Evolutionary conservation across 371 early-diverging fungal species (phyloP).

Genomic region (Mortierella sp.): DNA sequence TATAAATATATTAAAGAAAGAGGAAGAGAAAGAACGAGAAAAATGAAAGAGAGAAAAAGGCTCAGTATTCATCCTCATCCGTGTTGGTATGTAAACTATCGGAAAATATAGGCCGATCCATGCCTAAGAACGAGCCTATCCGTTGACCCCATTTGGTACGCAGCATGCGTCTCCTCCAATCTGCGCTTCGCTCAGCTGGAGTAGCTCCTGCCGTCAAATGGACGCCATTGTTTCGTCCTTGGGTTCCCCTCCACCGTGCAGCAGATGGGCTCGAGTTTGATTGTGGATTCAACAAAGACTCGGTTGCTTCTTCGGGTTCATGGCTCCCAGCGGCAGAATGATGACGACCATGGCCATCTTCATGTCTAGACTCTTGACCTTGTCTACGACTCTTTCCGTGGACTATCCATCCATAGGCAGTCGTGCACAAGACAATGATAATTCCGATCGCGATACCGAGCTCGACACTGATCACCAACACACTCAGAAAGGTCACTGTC

Average conservation of each 20-base stretch:
- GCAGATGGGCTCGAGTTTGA: not conserved
- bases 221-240: slow-evolving; percentile 5
- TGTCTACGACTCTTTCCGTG: no score
- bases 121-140: slow-evolving; percentile 30
- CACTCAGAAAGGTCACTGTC: slow-evolving; percentile 41
- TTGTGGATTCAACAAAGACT: slow-evolving; percentile 18
- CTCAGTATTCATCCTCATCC: slow-evolving; percentile 31
- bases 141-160: slow-evolving; percentile 33
- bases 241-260: slow-evolving; percentile 7
- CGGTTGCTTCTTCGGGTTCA: slow-evolving; percentile 11
- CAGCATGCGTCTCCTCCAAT: slow-evolving; percentile 33
- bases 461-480: slow-evolving; percentile 46
- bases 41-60: no score
- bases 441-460: slow-evolving; percentile 51
- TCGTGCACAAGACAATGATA: slow-evolving; percentile 22
- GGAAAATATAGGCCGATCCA: slow-evolving; percentile 35
- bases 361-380: not conserved
- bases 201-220: slow-evolving; percentile 13
- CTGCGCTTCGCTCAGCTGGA: slow-evolving; percentile 13
- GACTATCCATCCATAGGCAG: slow-evolving; percentile 9
- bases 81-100: slow-evolving; percentile 25
- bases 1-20: no score
- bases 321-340: no score
- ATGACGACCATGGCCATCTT: not conserved
- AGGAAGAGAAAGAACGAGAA: no score